A percentile compares a stretch with the other conserved stretches of the same genome.
phyloP scores from a whole-genome alignment of 2,329 filamentous ascomycete species.

The Sclerotinia sclerotiorum region DNA sequence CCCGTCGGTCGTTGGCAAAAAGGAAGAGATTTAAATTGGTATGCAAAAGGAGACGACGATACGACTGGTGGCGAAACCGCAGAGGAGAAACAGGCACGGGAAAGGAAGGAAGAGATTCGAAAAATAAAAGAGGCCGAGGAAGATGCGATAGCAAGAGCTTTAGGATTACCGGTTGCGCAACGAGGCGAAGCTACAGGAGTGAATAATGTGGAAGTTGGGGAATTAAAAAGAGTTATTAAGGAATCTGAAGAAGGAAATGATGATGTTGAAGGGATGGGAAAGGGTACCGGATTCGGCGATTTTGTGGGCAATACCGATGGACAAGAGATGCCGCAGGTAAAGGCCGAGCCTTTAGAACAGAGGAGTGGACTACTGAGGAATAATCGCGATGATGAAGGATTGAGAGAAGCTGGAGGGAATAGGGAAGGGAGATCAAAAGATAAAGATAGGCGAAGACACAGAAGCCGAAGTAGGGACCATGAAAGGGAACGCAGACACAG shows the following conservation, averaged over 20 bases:
- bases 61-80: constrained; percentile 57
- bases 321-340: constrained; percentile 25
- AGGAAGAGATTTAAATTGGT: constrained; percentile 62
- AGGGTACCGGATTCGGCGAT: constrained; percentile 38
- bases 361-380: constrained; percentile 31
- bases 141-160: constrained; percentile 79
- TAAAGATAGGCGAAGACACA: constrained; percentile 37
- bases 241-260: constrained; percentile 46
- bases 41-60: constrained; percentile 56
- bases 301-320: constrained; percentile 37
- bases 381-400: constrained; percentile 25
- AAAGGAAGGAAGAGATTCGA: constrained; percentile 74
- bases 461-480: constrained; percentile 36
- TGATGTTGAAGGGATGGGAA: constrained; percentile 38
- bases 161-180: constrained; percentile 73
- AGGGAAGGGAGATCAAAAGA: constrained; percentile 32
- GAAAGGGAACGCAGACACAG: constrained; percentile 14
- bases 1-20: constrained; percentile 75
- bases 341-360: constrained; percentile 22
- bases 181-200: constrained; percentile 54
- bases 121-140: constrained; percentile 89
- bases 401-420: constrained; percentile 37
- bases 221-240: constrained; percentile 55
- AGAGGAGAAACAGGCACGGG: constrained; percentile 57
- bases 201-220: constrained; percentile 68